Base-by-base conservation (phyloP, 495 filamentous ascomycete genomes). In the Penicillium robsamsonii region DNA sequence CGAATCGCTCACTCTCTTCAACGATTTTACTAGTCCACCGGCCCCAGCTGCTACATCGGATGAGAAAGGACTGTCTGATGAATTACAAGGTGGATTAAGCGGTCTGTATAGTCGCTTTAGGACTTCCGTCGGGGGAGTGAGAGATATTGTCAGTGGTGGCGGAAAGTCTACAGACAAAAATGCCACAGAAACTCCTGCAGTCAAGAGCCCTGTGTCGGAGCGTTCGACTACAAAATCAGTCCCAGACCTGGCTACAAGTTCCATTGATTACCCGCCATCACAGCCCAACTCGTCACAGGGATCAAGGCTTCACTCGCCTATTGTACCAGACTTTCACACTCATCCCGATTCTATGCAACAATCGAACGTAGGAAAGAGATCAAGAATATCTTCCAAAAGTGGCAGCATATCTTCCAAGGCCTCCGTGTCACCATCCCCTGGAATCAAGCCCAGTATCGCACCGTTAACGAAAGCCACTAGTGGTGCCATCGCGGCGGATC, bases 61-160 rank as follows among this genome's bases (percentile, higher is more conserved):
- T 58, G 83, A 73, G 43, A 91, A 90, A 65, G 80, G 81, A 9
- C 74, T 87, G 20, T 76, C 87, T 15, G 83, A 84, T 15, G 91
- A 94, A 46, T 68, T 91, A 5, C 90, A 92, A 49, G 87, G 90
- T 64, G 90, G 92, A 1, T 69, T 97, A 31, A 95, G 87, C 66
- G 91, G 91, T 2, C 66, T 97, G 15, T 96, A 96, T 68, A 92
- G 79, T 74, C 84, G 90, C 17, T 79, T 96, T 65, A 84, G 84
- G 68, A 89, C 86, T 33, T 90, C 84, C 0, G 90, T 96, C 31
- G 85, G 86, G 2, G 88, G 79, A 35, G 83, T 81, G 48, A 88
- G 86, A 62, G 83, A 87, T 55, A 80, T 83, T 52, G 66, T 74
- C 9, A 71, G 75, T 46, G 50, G 73, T 27, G 71, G 69, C 29